Conservation (phyloP, 768 basidiomycete species). For the Termitomyces sp. region DNA sequence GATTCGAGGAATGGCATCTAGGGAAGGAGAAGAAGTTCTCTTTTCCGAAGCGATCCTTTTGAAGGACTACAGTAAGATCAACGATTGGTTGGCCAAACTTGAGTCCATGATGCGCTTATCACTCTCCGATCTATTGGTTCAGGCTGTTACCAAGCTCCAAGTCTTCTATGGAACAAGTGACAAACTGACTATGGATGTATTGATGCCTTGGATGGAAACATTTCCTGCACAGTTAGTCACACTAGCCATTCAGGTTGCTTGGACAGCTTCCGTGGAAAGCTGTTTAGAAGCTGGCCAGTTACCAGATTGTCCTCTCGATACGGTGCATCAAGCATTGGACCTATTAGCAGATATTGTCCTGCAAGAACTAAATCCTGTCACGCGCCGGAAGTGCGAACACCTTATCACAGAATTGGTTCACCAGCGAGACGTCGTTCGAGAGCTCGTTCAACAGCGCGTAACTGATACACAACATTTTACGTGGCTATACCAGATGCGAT, state of each 20-base stretch:
- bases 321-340: constrained; percentile 79
- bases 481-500: constrained; percentile 99
- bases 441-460: constrained; percentile 62
- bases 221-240: constrained; percentile 97
- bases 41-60: constrained; percentile 82
- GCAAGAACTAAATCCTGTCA: constrained; percentile 80
- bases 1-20: constrained; percentile 90
- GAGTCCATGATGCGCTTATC: constrained; percentile 92
- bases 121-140: constrained; percentile 73
- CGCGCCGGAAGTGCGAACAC: constrained; percentile 97
- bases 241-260: constrained; percentile 90
- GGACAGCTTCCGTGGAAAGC: constrained; percentile 81
- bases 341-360: constrained; percentile 96
- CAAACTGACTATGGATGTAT: constrained; percentile 53
- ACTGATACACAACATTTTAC: constrained; percentile 68
- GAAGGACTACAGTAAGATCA: constrained; percentile 95
- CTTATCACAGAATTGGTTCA: constrained; percentile 98
- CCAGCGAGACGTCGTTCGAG: constrained; percentile 90
- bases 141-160: constrained; percentile 76
- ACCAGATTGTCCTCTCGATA: constrained; percentile 65
- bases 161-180: constrained; percentile 68
- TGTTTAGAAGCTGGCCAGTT: constrained; percentile 50
- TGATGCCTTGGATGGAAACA: constrained; percentile 89
- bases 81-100: constrained; percentile 93
- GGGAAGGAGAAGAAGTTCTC: constrained; percentile 90